These are phyloP conservation scores for Thuidium tamariscinum DNA, from an alignment of 225 moss, liverwort and hornwort genomes.

Conservation along the genomic window DNA sequence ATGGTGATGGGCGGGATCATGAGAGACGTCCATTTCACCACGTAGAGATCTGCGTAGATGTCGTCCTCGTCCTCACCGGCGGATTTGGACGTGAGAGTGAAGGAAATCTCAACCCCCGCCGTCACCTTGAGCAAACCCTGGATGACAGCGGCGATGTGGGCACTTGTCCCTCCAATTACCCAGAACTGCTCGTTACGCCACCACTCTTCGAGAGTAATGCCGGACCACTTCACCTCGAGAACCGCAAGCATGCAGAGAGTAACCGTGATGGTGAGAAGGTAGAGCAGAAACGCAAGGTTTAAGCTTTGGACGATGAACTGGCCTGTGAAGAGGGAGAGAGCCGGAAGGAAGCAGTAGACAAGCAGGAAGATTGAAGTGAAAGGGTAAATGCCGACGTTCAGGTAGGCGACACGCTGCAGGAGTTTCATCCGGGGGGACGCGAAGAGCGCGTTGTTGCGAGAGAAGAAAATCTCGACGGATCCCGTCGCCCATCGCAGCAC, in stretches of 20 bases:
- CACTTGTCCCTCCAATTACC: conserved; percentile 75
- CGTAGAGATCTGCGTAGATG: conserved; percentile 59
- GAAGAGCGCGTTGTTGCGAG: conserved; percentile 56
- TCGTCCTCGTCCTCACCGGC: conserved; percentile 50
- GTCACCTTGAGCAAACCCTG: conserved; percentile 62
- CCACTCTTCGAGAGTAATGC: conserved; percentile 68
- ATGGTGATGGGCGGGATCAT: conserved; percentile 71
- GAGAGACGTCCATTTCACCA: conserved; percentile 61
- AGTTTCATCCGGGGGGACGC: conserved; percentile 56
- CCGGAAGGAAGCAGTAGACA: conserved; percentile 69
- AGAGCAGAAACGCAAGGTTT: conserved; percentile 47
- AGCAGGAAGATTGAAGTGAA: conserved; percentile 69
- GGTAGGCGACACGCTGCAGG: conserved; percentile 54
- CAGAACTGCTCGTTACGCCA: conserved; percentile 84
- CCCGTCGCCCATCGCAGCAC: conserved; percentile 72
- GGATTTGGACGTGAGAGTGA: conserved; percentile 61
- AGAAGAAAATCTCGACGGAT: conserved; percentile 72
- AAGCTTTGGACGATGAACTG: conserved; percentile 59
- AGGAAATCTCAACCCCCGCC: conserved; percentile 68
- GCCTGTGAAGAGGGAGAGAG: conserved; percentile 59
- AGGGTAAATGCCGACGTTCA: conserved; percentile 69
- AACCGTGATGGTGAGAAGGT: conserved; percentile 53
- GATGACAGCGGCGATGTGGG: conserved; percentile 60
- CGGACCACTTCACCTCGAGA: conserved; percentile 67
- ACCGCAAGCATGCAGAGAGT: conserved; percentile 62